Base-by-base conservation (phyloP, 2,329 filamentous ascomycete genomes). In the Endocalyx cinctus region DNA sequence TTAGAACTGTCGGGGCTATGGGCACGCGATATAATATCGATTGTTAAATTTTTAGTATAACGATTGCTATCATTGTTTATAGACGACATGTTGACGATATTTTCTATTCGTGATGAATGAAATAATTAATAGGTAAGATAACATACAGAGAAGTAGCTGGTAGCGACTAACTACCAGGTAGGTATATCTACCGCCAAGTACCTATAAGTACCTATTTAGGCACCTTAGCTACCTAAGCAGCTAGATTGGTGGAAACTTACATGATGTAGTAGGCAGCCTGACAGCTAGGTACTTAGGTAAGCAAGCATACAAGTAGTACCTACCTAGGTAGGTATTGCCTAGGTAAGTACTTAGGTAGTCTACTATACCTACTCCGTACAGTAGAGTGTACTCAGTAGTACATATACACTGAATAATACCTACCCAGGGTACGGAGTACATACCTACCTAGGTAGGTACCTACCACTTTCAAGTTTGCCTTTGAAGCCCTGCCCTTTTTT, bases 1-100 rank as follows among this genome's bases (percentile, higher is more conserved):
- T 69, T 66, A 34, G 81, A 77, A 37, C 75, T 80, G 44, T 83
- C 73, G 17, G 87, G 82, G 3, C 85, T 82, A 62, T 95, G 87
- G 8, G 87, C 87, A 50, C 85, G 81, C 5, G 73, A 63, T 33
- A 97, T 81, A 31, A 96, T 78, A 6, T 70, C 63, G 43, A 79
- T 71, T 0, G 77, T 79, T 8, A 76, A 54, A 33, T 64, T 61
- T 23, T 50, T 35, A 28, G 51, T 49, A 25, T n/a, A n/a, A n/a
- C n/a, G n/a, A n/a, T n/a, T n/a, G n/a, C n/a, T n/a, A n/a, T n/a
- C n/a, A n/a, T 46, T 42, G 13, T 42, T 42, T 27, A 44, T 51
- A 6, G 53, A 43, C 10, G 61, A 50, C 64, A 68, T 69, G 14
- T 30, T 34, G 17, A 7, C n/a, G 20, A n/a, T n/a, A 23, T 23